phyloP scores from a whole-genome alignment of 2,329 filamentous ascomycete species.

The Teratosphaeria gauchensis region DNA sequence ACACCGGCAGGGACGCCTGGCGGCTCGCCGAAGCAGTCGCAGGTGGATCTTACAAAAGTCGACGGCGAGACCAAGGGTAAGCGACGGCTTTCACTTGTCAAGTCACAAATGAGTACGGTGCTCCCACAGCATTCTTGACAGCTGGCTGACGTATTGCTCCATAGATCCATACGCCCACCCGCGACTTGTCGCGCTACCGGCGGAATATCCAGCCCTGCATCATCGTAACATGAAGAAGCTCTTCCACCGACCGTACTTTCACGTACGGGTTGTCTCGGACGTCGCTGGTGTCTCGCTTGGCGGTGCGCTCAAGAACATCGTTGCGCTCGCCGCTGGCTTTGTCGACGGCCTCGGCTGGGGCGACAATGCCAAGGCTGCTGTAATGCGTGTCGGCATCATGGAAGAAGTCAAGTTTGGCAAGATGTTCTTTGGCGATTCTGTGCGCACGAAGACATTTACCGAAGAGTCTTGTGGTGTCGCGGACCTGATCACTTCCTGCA shows the following conservation, averaged over 20 bases:
- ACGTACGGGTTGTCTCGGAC: slow-evolving; percentile 85
- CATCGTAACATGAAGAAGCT: slow-evolving; percentile 73
- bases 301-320: slow-evolving; percentile 92
- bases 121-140: neutral
- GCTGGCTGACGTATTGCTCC: slow-evolving; percentile 24
- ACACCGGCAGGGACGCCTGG: slow-evolving; percentile 47
- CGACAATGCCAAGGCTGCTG: slow-evolving; percentile 96
- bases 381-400: slow-evolving; percentile 90
- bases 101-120: neutral
- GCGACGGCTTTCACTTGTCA: neutral
- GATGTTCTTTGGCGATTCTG: slow-evolving; percentile 78
- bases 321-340: slow-evolving; percentile 88
- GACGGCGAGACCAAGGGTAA: slow-evolving; percentile 9
- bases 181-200: slow-evolving; percentile 60
- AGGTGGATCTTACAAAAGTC: slow-evolving; percentile 11
- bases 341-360: slow-evolving; percentile 95
- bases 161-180: neutral
- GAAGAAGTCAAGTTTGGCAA: slow-evolving; percentile 97
- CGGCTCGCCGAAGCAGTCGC: slow-evolving; percentile 32
- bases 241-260: slow-evolving; percentile 96
- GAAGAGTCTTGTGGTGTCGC: slow-evolving; percentile 92
- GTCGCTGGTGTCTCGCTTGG: slow-evolving; percentile 95
- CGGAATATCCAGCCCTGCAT: slow-evolving; percentile 76
- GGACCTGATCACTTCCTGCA: slow-evolving; percentile 89
- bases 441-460: slow-evolving; percentile 81